phyloP scores from a whole-genome alignment of 345 rosid species.

The Passiflora organensis region DNA sequence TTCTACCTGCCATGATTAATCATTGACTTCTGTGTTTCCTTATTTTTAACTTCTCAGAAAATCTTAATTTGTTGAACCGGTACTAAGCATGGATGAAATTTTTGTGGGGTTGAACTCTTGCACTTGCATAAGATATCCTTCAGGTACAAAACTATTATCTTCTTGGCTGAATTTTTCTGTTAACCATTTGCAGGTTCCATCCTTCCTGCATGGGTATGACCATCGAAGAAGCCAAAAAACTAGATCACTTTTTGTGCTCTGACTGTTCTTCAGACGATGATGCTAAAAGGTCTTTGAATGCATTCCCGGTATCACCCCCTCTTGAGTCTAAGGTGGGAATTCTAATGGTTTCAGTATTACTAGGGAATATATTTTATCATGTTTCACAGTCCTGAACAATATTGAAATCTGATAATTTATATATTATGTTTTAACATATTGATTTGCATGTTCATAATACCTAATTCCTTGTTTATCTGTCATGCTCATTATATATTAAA shows the following conservation, averaged over 20 bases:
- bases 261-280: constrained; percentile 65
- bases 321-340: constrained; percentile 53
- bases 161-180: not conserved
- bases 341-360: not conserved
- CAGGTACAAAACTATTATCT: not conserved
- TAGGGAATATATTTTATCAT: no score
- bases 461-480: no score
- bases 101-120: not conserved
- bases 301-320: constrained; percentile 43
- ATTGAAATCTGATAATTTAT: no score
- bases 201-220: constrained; percentile 84
- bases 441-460: no score
- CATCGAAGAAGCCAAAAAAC: constrained; percentile 71
- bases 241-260: constrained; percentile 69
- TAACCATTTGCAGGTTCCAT: constrained; percentile 53
- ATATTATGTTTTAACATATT: no score
- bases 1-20: no score
- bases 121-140: not conserved
- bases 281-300: constrained; percentile 50
- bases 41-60: no score
- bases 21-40: no score
- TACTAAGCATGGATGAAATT: not conserved
- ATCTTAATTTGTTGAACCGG: no score
- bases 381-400: no score
- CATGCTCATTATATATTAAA: no score